Evolutionary conservation across 352 stramenopile species (phyloP).

Genomic region (Globisporangium cylindrosporum): DNA sequence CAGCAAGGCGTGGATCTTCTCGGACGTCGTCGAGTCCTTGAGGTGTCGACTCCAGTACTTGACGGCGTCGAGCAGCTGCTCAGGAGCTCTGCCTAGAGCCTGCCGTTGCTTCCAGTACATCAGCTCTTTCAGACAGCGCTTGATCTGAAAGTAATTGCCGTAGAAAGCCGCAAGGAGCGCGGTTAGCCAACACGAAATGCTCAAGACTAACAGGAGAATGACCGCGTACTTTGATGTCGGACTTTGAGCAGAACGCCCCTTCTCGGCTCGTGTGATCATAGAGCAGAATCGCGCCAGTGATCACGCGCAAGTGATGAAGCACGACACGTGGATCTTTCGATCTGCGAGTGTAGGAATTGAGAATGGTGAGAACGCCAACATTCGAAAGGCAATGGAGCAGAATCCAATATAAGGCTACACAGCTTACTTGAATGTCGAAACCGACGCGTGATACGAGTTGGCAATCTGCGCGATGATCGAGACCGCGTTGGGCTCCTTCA

Average conservation of each 20-base stretch:
- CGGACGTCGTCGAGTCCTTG: slow-evolving; percentile 43
- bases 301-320: slow-evolving; percentile 46
- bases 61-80: slow-evolving; percentile 45
- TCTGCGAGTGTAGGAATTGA: slow-evolving; percentile 11
- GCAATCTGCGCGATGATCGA: slow-evolving; percentile 38
- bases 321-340: slow-evolving; percentile 37
- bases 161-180: neutral
- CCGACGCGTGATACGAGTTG: slow-evolving; percentile 40
- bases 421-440: slow-evolving; percentile 21
- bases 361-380: neutral
- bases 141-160: slow-evolving; percentile 37
- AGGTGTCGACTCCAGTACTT: slow-evolving; percentile 57
- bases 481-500: slow-evolving; percentile 33
- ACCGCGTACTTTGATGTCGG: slow-evolving; percentile 44
- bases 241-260: slow-evolving; percentile 51
- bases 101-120: slow-evolving; percentile 29
- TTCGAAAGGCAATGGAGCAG: neutral
- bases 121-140: slow-evolving; percentile 55
- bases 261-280: slow-evolving; percentile 51
- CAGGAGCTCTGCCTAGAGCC: slow-evolving; percentile 22
- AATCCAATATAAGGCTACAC: neutral
- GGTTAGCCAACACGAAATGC: neutral
- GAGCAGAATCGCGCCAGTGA: slow-evolving; percentile 55
- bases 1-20: slow-evolving; percentile 44
- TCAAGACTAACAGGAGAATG: neutral